phyloP scores from a whole-genome alignment of 495 filamentous ascomycete genomes.

The Talaromyces adpressus region DNA sequence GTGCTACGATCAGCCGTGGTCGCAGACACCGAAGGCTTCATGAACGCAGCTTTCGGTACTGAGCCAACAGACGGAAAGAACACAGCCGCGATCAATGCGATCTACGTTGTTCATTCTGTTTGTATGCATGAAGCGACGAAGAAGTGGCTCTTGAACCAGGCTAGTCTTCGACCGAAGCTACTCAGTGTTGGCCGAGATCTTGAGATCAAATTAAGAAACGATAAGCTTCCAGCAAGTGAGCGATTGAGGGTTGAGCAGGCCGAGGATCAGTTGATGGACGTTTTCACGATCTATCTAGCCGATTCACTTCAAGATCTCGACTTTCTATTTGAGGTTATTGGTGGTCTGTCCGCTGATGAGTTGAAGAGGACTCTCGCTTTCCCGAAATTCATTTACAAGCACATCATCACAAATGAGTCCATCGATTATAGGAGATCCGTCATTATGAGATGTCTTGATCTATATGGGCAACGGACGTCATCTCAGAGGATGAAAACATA shows the following conservation, averaged over 20 bases:
- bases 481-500: constrained; percentile 90
- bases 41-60: constrained; percentile 53
- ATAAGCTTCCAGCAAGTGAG: constrained; percentile 60
- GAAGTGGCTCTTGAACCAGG: constrained; percentile 72
- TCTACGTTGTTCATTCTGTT: constrained; percentile 76
- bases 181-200: constrained; percentile 65
- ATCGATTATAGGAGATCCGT: constrained; percentile 84
- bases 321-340: constrained; percentile 79
- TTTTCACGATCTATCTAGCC: constrained; percentile 72
- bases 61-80: constrained; percentile 54
- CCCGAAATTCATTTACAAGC: constrained; percentile 72
- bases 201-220: constrained; percentile 59
- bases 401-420: constrained; percentile 78
- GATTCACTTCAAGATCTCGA: constrained; percentile 74
- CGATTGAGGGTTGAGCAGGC: constrained; percentile 86
- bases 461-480: constrained; percentile 70
- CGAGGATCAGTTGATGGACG: constrained; percentile 78
- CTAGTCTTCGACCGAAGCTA: constrained; percentile 61
- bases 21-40: constrained; percentile 63
- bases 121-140: constrained; percentile 43
- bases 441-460: constrained; percentile 78
- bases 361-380: constrained; percentile 70
- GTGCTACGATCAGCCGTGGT: constrained; percentile 67
- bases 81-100: constrained; percentile 75
- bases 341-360: constrained; percentile 75